Conservation (phyloP, 163 green algal species). For the Coccomyxa subellipsoidea region DNA sequence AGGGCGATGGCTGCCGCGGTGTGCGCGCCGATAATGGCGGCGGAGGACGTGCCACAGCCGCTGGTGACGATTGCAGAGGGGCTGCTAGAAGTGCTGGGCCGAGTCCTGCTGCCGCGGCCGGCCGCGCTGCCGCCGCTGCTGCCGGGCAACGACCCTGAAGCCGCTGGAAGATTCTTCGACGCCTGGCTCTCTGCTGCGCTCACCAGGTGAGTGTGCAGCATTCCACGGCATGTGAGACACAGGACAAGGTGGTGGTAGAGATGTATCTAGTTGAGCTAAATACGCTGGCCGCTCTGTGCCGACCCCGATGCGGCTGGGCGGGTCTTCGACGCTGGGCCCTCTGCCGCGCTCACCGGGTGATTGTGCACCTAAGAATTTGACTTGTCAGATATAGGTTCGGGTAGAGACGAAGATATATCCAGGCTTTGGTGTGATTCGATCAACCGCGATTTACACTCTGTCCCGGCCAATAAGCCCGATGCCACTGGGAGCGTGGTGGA, state of each 20-base stretch:
- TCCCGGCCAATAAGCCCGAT: too few species aligned
- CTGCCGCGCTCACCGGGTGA: background rate
- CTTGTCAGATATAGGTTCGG: too few species aligned
- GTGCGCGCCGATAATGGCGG: background rate
- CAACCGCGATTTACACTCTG: too few species aligned
- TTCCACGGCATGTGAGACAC: too few species aligned
- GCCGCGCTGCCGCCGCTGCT: constrained; percentile 26
- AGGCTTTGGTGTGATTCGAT: too few species aligned
- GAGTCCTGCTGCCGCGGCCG: constrained; percentile 29
- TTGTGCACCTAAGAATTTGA: too few species aligned
- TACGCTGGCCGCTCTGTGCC: too few species aligned
- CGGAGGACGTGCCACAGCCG: constrained; percentile 11
- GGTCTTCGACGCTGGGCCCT: constrained; percentile 32
- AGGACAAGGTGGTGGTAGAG: too few species aligned
- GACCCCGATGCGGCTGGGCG: constrained; percentile 8
- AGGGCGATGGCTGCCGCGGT: background rate
- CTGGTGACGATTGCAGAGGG: constrained; percentile 57
- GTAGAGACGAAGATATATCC: too few species aligned
- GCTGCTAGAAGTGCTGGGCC: constrained; percentile 53
- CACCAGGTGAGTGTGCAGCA: background rate
- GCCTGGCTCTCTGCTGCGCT: constrained; percentile 18
- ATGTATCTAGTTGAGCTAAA: too few species aligned
- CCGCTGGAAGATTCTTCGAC: constrained; percentile 27
- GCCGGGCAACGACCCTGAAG: constrained; percentile 4
- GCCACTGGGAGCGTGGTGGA: constrained; percentile 27